Percentiles rank a stretch among this genome's conserved stretches.
These are phyloP conservation scores for Phaeomoniella chlamydospora DNA, from an alignment of 2,329 filamentous ascomycete genomes.

Conservation along the genomic window DNA sequence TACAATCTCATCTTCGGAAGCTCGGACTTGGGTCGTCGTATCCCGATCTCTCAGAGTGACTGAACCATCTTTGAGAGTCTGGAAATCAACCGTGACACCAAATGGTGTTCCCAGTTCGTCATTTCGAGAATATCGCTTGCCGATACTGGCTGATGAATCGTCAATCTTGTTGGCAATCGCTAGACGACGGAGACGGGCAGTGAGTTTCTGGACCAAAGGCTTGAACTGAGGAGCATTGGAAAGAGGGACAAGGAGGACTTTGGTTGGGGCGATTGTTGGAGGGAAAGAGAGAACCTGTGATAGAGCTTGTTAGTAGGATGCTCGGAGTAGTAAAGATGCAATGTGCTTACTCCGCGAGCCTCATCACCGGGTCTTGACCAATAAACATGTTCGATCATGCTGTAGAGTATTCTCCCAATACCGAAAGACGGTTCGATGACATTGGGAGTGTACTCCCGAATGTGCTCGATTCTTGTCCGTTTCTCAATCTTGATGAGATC, in stretches of 20 bases:
- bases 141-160: constrained; percentile 80
- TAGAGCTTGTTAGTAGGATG: constrained; percentile 6
- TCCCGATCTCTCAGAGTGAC: constrained; percentile 85
- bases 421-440: constrained; percentile 96
- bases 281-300: constrained; percentile 57
- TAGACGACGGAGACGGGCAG: constrained; percentile 58
- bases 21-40: constrained; percentile 79
- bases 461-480: constrained; percentile 66
- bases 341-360: constrained; percentile 62
- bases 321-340: constrained; percentile 1
- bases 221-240: constrained; percentile 69
- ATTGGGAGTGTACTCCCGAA: constrained; percentile 84
- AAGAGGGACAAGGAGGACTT: constrained; percentile 82
- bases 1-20: constrained; percentile 65
- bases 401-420: constrained; percentile 88
- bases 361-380: constrained; percentile 81
- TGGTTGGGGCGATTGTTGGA: constrained; percentile 73
- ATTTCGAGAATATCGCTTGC: constrained; percentile 87
- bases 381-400: constrained; percentile 86
- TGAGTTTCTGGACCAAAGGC: constrained; percentile 59
- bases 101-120: constrained; percentile 92
- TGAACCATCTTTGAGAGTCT: constrained; percentile 75
- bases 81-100: constrained; percentile 90
- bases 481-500: constrained; percentile 76
- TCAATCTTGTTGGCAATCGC: constrained; percentile 78